Base-by-base conservation (phyloP, 129 eudicot genomes). In the Helichrysum umbraculigerum region DNA sequence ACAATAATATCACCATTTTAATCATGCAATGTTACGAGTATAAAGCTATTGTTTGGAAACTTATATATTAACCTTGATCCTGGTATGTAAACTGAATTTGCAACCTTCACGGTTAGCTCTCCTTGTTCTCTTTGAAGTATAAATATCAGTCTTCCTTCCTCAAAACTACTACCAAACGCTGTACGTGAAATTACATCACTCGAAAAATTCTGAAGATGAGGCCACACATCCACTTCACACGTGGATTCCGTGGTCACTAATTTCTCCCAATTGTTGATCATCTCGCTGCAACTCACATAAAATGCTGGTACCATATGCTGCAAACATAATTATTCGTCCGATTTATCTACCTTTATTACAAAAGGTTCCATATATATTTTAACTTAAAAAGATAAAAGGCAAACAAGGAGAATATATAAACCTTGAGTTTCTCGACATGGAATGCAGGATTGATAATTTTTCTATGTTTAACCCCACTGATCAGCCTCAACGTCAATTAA, bases 301-400 rank as follows among this genome's bases (percentile, higher is more conserved):
- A 83, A 79, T 2, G 87, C 84, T 0, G 84, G 84, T 25, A 83
- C 37, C 87, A 83, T 79, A 70, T 62, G 81, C 87, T 83, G 44
- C 73, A 44, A 73, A 47, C n/a, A 35, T 54, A 50, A 11, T 39
- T 11, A 17, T 20, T 15, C 22, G 4, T 54, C 54, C 33, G 35
- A 51, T n/a, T 6, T 7, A 32, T 15, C 29, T 4, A 10, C 22
- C n/a, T n/a, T 14, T 12, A 76, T 52, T 33, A 30, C 37, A 37
- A 39, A 39, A 9, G 29, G 21, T 33, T n/a, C n/a, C 9, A 10
- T 17, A 17, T 66, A 29, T n/a, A n/a, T n/a, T n/a, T n/a, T 6
- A 28, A 9, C 9, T n/a, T n/a, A 32, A 4, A 70, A 60, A 35
- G n/a, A 9, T 1, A 19, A 51, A 4, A 30, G 32, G 21, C 17